Evolutionary conservation across 2,329 filamentous ascomycete genomes (phyloP), one percentile per base, ranked within the genome.

Genomic region (Teratosphaeriaceae sp.): DNA sequence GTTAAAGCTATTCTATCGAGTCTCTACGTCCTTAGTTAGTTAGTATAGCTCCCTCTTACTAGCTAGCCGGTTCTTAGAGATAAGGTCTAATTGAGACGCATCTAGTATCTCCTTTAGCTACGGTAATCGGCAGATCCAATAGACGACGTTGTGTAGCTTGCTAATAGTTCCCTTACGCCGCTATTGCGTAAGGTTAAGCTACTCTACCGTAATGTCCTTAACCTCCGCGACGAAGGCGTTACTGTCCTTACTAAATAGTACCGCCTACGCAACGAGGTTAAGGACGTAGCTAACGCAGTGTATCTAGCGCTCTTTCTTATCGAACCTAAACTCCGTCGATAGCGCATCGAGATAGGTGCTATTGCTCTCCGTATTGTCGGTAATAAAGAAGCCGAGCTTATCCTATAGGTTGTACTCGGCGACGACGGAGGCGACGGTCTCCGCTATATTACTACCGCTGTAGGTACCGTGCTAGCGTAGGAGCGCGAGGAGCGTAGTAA

Each of bases 331-430:
- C 40, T 44, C 36, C 5, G 40, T 31, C 11, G 33, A 41, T 7
- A 46, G 39, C 5, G 15, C n/a, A 7, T 38, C 2, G 3, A 52
- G 4, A n/a, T 21, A 38, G 3, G 29, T 43, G 19, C 40, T 38
- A 33, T 54, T 54, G 38, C 44, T 51, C 4, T 11, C n/a, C 12
- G 49, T 50, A 29, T 54, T 54, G 42, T 50, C 43, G 9, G 44
- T 38, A 11, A 50, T 44, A 37, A 48, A 51, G 39, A 42, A 50
- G 15, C 38, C 43, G 24, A 54, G 16, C 16, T 41, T 30, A 2
- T 36, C 16, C 13, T 40, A 3, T 2, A 51, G n/a, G 23, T 27
- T 19, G 24, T 43, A 51, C 21, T 43, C 39, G n/a, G 33, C 15
- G 2, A 49, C 46, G 15, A 49, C 37, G 12, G 13, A 15, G 33